A percentile compares a stretch with the other conserved stretches of the same genome.
Conservation (phyloP, 2,329 filamentous ascomycete genomes). For the Teratosphaeria destructans region DNA sequence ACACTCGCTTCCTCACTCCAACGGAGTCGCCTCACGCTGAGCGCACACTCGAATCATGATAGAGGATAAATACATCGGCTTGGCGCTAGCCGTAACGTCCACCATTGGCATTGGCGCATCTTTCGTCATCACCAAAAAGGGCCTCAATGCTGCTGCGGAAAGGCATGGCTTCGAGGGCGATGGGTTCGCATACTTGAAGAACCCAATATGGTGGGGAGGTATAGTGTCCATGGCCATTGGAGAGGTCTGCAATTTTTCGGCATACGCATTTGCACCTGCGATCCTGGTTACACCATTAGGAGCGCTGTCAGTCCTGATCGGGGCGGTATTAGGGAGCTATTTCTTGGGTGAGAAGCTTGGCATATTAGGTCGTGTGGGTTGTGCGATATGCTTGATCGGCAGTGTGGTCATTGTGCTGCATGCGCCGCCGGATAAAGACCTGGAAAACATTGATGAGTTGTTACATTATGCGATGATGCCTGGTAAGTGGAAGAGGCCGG, state of each 20-base stretch:
- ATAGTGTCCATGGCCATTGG: conserved; percentile 84
- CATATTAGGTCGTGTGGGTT: conserved; percentile 84
- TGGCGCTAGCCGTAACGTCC: conserved; percentile 63
- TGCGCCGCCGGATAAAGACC: conserved; percentile 85
- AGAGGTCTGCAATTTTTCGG: conserved; percentile 94
- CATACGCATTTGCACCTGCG: conserved; percentile 96
- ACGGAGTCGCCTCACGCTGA: background rate
- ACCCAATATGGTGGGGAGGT: conserved; percentile 94
- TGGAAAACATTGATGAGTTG: conserved; percentile 85
- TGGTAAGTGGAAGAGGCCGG: conserved; percentile 46
- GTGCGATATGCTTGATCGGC: conserved; percentile 89
- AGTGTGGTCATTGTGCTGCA: conserved; percentile 97
- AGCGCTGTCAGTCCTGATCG: conserved; percentile 87
- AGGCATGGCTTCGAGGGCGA: conserved; percentile 94
- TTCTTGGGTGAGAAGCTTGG: conserved; percentile 85
- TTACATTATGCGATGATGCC: conserved; percentile 81
- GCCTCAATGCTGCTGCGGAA: conserved; percentile 81
- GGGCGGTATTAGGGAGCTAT: conserved; percentile 85
- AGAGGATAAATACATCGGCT: conserved; percentile 58
- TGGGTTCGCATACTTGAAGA: conserved; percentile 86
- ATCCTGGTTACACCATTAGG: conserved; percentile 94
- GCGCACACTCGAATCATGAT: conserved; percentile 5
- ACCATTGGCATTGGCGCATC: conserved; percentile 64
- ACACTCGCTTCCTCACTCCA: background rate
- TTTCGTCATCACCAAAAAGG: conserved; percentile 99